Base-by-base conservation (phyloP, 768 basidiomycete species). In the Tubosaeta sp. region DNA sequence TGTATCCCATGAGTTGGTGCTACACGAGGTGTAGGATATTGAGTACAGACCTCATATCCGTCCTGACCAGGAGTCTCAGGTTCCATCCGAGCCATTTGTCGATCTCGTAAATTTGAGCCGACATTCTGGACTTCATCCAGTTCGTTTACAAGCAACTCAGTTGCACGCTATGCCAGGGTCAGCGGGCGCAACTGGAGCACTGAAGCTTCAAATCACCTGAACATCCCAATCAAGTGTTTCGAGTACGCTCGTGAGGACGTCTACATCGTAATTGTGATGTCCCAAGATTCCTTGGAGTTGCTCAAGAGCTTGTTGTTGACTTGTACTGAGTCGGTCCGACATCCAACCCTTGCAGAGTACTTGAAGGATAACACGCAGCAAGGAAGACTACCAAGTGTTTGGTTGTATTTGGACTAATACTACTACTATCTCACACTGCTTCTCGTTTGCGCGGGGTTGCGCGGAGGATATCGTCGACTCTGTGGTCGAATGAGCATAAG, bases 391-490 rank as follows among this genome's bases (percentile, higher is more conserved):
- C 11, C 16, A 27, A 42, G 25, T 42, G 27, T 42, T 42, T 42
- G 25, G 16, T n/a, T 42, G 25, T 42, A 11, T 42, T 42, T 42
- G 41, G 16, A 24, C 40, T 7, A 18, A 3, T 18, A 38, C 21
- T 25, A 24, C 40, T 7, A 18, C 8, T 18, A 38, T 38, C 19
- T 55, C 76, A 87, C 52, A 84, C 81, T 48, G 83, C 88, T 66
- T 96, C 94, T 46, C 94, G 81, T 69, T 77, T 88, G 64, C 94
- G 77, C 12, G 94, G 94, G 41, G 93, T 77, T 18, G 89, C 81
- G 45, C 91, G 78, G 55, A 95, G 76, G 59, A 96, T 95, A 66
- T 95, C 91, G 60, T 97, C 94, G 44, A 95, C 93, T 49, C 90
- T 94, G 51, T 9, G 45, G 25, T 44, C 11, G 29, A 32, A 51